Evolutionary conservation across 257 asterid genomes (phyloP), one percentile per base, ranked within the genome.

Genomic region (Knoxia roxburghii): DNA sequence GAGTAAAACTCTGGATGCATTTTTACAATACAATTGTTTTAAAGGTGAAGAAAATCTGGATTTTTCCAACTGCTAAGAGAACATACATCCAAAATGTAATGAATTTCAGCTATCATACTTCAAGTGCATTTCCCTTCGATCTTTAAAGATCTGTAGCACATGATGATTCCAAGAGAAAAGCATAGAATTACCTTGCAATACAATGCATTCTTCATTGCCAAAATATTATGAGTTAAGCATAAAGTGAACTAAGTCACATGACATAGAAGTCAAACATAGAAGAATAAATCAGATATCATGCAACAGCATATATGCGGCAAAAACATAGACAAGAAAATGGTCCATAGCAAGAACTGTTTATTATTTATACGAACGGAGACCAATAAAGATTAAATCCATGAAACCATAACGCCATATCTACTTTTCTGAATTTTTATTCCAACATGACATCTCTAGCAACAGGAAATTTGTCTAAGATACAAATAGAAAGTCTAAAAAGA

Each of bases 401-500:
- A 61, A 23, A 61, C 6, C 32, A 26, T 40, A 39, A 0, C 10
- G 35, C 21, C 33, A 61, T 14, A 24, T 40, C 26, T 61, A 6
- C 24, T 10, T 40, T 61, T 39, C 30, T 21, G 30, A 39, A 61
- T n/a, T 39, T 50, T 17, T 39, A 11, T 3, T 37, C 32, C 50
- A 61, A 61, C 33, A 61, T 41, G 15, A 61, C 32, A 61, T 40
- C 66, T 61, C 66, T 37, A 61, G 32, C 23, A 21, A 46, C n/a
- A 14, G 52, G 24, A 60, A 7, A 35, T 20, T 27, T 17, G 20
- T 55, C 21, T 26, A 55, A 17, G 18, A n/a, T 55, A 26, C 27
- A 3, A 55, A 18, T 26, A 39, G 11, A 55, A 55, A 29, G 40
- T 56, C 9, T 33, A 56, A 6, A 37, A 29, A 14, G 23, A 29